phyloP scores from a whole-genome alignment of 345 rosid genomes.

The Luvunga scandens region DNA sequence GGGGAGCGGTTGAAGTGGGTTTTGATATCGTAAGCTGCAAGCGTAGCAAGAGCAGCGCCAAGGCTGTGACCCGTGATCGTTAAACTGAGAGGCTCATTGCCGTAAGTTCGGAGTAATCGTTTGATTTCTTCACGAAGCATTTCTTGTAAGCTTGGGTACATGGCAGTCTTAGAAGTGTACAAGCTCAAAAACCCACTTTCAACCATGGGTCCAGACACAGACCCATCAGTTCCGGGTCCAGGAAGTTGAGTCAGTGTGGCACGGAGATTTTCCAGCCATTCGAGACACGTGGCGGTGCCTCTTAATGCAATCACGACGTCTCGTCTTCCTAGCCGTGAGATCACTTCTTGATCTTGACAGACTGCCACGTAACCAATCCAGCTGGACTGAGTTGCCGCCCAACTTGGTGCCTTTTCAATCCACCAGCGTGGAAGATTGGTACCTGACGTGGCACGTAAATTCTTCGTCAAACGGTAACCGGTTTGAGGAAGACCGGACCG shows the following conservation, averaged over 20 bases:
- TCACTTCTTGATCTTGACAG: conserved; percentile 70
- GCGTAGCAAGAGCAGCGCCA: conserved; percentile 85
- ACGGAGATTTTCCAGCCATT: conserved; percentile 91
- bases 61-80: conserved; percentile 93
- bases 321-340: conserved; percentile 78
- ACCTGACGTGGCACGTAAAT: conserved; percentile 76
- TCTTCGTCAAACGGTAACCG: conserved; percentile 63
- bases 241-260: conserved; percentile 56
- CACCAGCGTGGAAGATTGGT: conserved; percentile 80
- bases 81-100: conserved; percentile 71
- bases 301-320: conserved; percentile 79
- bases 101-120: conserved; percentile 50
- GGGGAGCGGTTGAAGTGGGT: conserved; percentile 51
- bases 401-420: conserved; percentile 57
- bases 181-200: conserved; percentile 86
- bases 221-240: not conserved
- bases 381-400: conserved; percentile 71
- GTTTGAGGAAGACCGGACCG: conserved; percentile 58
- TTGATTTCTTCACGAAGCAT: conserved; percentile 65
- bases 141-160: conserved; percentile 49
- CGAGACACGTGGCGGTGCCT: conserved; percentile 91
- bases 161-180: conserved; percentile 53
- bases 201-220: conserved; percentile 60
- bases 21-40: conserved; percentile 72
- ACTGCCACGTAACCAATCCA: conserved; percentile 99